Base-by-base conservation (phyloP, 116 monocot species). In the Posidonia oceanica region DNA sequence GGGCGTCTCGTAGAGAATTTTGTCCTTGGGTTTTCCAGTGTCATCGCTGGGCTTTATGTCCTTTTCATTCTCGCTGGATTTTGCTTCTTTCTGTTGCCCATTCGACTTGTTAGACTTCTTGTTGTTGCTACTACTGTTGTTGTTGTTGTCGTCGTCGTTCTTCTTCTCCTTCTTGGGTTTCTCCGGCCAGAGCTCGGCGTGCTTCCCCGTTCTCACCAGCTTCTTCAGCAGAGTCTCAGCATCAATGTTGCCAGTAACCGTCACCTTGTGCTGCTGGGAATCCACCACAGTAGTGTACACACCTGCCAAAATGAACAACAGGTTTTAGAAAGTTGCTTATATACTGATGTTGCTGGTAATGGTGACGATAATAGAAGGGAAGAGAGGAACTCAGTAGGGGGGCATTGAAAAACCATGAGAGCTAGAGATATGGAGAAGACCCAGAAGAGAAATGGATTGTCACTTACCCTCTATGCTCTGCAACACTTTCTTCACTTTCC, bases 171-270 rank as follows among this genome's bases (percentile, higher is more conserved):
- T 59, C 59, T 63, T 68, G 61, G 74, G 80, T 53, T 67, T 71
- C 64, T 89, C 83, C 40, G 85, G 90, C 87, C 82, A 94, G 63
- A 83, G 78, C 79, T 91, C 88, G 39, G 94, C 91, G 54, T 82
- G 90, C 75, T 90, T 94, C 20, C 94, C 94, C 0, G 75, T 71
- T 79, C 84, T 94, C 56, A 74, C 48, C 21, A 94, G 84, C 79
- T 86, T 90, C 86, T 84, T 91, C 55, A 90, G 70, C 54, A 94
- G 91, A 36, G 62, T 70, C 29, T 94, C 82, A 3, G 77, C 78
- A 4, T 76, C 82, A 7, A 94, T 82, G 71, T 94, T 94, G 10
- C 94, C 94, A 2, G 80, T 86, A 5, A 94, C 94, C 5, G 76
- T 83, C 55, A 91, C 94, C 73, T 91, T 94, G 54, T 94, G 94